Conservation (phyloP, 23 red algal genomes). For the Gracilaria domingensis region DNA sequence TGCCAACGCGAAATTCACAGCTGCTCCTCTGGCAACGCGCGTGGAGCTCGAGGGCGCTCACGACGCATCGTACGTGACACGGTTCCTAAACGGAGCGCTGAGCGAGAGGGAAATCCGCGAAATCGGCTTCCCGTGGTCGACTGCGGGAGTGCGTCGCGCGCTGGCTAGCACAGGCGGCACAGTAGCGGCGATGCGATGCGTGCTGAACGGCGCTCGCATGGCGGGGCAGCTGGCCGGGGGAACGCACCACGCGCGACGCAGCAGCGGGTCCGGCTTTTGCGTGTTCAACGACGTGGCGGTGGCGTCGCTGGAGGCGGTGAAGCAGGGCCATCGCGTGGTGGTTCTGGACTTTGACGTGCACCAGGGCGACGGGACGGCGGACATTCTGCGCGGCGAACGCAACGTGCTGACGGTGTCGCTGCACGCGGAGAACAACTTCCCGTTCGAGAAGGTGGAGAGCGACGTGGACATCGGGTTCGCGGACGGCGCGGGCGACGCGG, state of each 20-base stretch:
- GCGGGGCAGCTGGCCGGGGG: conserved; percentile 80
- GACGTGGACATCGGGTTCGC: conserved; percentile 73
- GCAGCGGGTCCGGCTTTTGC: conserved; percentile 63
- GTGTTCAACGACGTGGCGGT: conserved; percentile 49
- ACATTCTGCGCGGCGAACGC: conserved; percentile 24
- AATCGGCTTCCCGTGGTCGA: conserved; percentile 70
- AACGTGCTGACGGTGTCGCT: conserved; percentile 59
- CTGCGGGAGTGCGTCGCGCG: conserved; percentile 53
- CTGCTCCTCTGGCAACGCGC: conserved; percentile 59
- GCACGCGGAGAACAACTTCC: conserved; percentile 66
- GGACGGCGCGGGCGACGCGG: conserved; percentile 44
- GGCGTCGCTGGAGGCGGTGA: conserved; percentile 28
- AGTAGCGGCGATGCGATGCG: conserved; percentile 57
- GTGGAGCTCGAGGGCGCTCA: conserved; percentile 54
- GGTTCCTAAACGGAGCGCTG: conserved; percentile 37
- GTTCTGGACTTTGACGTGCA: conserved; percentile 62
- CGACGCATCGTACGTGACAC: conserved; percentile 29
- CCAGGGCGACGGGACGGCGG: conserved; percentile 61
- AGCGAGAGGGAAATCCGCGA: conserved; percentile 40
- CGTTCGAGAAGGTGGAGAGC: conserved; percentile 60
- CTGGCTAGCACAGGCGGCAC: conserved; percentile 74
- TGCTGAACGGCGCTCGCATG: conserved; percentile 27
- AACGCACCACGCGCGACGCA: conserved; percentile 72
- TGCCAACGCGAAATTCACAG: conserved; percentile 6
- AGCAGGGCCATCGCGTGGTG: conserved; percentile 1